phyloP scores from a whole-genome alignment of 2,329 filamentous ascomycete species.

The Phialemonium atrogriseum region DNA sequence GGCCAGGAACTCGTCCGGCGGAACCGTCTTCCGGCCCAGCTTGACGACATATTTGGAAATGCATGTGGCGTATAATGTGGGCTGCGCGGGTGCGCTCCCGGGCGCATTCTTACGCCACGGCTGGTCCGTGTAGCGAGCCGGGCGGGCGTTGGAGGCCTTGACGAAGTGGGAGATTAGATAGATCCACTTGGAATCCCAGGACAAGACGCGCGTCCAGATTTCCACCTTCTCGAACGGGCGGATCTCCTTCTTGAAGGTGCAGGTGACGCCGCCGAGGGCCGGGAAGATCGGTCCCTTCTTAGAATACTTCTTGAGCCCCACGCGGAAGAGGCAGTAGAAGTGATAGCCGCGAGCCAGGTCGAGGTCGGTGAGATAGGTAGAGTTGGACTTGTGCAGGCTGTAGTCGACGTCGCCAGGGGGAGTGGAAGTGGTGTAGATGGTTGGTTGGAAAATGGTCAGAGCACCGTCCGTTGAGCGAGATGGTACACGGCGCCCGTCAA shows the following conservation, averaged over 20 bases:
- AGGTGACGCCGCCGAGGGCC: neutral
- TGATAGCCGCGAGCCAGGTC: slow-evolving; percentile 1
- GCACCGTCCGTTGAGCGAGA: too few species aligned
- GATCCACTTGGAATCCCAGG: slow-evolving; percentile 3
- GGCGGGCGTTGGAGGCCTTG: neutral
- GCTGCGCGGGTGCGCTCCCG: neutral
- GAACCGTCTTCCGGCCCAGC: slow-evolving; percentile 5
- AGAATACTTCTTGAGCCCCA: neutral
- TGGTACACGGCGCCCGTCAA: too few species aligned
- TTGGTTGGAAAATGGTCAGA: too few species aligned
- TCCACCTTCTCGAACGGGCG: neutral
- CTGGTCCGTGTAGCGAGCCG: neutral
- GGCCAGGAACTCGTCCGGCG: slow-evolving; percentile 1
- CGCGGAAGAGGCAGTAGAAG: neutral
- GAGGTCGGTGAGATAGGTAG: slow-evolving; percentile 3
- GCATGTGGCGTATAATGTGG: neutral
- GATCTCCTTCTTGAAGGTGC: slow-evolving; percentile 2
- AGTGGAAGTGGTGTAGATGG: too few species aligned
- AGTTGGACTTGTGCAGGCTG: slow-evolving; percentile 4
- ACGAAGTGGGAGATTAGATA: slow-evolving; percentile 3
- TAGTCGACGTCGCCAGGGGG: too few species aligned
- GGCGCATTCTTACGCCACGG: neutral
- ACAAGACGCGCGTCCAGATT: slow-evolving; percentile 1
- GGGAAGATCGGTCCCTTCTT: slow-evolving; percentile 1
- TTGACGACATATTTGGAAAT: slow-evolving; percentile 6